These are phyloP conservation scores for Dendrocalamus sinicus DNA, from an alignment of 176 grass and related monocot genomes.

Conservation along the genomic window DNA sequence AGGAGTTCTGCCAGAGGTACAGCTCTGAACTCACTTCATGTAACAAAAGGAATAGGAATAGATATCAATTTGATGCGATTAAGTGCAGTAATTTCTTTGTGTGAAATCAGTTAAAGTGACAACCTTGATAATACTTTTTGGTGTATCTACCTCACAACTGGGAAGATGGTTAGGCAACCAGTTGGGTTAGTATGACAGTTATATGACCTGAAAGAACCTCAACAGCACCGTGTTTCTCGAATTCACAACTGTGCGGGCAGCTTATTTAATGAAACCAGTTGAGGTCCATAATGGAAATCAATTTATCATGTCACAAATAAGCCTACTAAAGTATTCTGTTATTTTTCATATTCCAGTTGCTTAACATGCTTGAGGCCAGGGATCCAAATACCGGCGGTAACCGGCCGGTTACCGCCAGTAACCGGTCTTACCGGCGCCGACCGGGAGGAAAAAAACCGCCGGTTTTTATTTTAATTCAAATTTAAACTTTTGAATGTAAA, in stretches of 20 bases:
- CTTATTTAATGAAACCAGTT: slow-evolving; percentile 25
- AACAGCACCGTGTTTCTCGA: slow-evolving; percentile 16
- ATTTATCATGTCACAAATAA: slow-evolving; percentile 25
- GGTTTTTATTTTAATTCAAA: too few relatives aligned
- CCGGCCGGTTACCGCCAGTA: too few relatives aligned
- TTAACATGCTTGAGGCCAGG: slow-evolving; percentile 30
- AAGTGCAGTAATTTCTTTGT: neutral
- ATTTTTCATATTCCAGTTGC: neutral
- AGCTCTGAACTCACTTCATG: slow-evolving; percentile 27
- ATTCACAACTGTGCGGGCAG: neutral
- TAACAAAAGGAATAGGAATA: slow-evolving; percentile 13
- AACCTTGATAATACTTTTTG: neutral
- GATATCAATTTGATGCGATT: slow-evolving; percentile 3
- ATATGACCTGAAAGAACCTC: slow-evolving; percentile 29
- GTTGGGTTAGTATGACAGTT: slow-evolving; percentile 4
- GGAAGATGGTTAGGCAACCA: slow-evolving; percentile 18
- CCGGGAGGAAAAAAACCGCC: too few relatives aligned
- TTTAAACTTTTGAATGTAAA: too few relatives aligned
- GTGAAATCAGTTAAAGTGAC: neutral
- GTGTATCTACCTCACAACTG: neutral
- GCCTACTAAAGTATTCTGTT: slow-evolving; percentile 10
- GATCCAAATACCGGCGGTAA: too few relatives aligned
- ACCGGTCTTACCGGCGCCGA: too few relatives aligned
- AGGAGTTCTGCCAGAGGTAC: neutral
- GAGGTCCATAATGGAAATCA: neutral